Evolutionary conservation across 345 rosid species (phyloP).

Genomic region (Mallotus nudiflorus): DNA sequence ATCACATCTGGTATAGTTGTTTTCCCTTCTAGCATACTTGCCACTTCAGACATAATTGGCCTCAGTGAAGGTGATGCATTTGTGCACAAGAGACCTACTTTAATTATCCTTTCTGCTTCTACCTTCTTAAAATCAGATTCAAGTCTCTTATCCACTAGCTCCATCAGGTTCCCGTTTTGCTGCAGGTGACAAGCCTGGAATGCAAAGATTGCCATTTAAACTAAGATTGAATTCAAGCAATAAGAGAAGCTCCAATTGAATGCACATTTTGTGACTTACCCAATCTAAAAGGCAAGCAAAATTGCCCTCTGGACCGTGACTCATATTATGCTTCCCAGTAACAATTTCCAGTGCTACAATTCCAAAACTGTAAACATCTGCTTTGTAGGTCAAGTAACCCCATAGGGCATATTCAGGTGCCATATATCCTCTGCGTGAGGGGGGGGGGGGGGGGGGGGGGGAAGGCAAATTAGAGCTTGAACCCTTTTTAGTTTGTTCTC

Average conservation of each 20-base stretch:
- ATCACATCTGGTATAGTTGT: constrained; percentile 13
- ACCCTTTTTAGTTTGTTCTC: background rate
- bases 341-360: constrained; percentile 25
- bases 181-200: constrained; percentile 26
- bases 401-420: constrained; percentile 34
- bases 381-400: constrained; percentile 30
- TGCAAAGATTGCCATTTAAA: too few relatives aligned
- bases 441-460: too few relatives aligned
- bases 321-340: constrained; percentile 21
- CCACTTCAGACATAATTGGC: constrained; percentile 32
- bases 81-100: constrained; percentile 25
- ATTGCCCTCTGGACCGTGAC: constrained; percentile 3
- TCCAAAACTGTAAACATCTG: constrained; percentile 33
- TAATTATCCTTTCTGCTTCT: constrained; percentile 21
- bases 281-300: constrained; percentile 27
- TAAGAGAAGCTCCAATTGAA: background rate
- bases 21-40: constrained; percentile 25
- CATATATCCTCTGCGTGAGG: constrained; percentile 26
- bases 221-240: too few relatives aligned
- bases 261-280: constrained; percentile 2
- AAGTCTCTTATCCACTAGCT: constrained; percentile 24
- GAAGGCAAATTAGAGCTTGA: background rate
- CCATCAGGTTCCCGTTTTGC: constrained; percentile 13
- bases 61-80: constrained; percentile 15
- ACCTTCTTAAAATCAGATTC: constrained; percentile 9